A percentile compares a stretch with the other conserved stretches of the same genome.
These are phyloP conservation scores for Daldinia eschscholtzii DNA, from an alignment of 2,329 filamentous ascomycete genomes.

Conservation along the genomic window DNA sequence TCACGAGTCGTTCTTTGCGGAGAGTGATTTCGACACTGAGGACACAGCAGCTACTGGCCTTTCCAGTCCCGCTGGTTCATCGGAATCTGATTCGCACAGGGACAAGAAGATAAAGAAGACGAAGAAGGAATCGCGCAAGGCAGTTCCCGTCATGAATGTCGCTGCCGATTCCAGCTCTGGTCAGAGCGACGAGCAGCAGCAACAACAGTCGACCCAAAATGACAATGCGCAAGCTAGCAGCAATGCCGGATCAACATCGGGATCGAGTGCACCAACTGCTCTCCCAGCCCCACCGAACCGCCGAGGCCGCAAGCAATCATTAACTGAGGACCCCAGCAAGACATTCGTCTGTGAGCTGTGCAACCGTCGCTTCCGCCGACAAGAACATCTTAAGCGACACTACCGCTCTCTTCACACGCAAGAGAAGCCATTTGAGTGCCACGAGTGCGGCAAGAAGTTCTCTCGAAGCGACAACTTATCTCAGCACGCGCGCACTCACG, in stretches of 20 bases:
- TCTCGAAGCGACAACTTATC: slow-evolving; percentile 97
- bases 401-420: slow-evolving; percentile 98
- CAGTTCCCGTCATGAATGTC: slow-evolving; percentile 60
- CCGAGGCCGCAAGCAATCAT: slow-evolving; percentile 96
- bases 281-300: slow-evolving; percentile 78
- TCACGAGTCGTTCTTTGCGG: slow-evolving; percentile 82
- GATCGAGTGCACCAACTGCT: slow-evolving; percentile 61
- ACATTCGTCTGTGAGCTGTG: slow-evolving; percentile 97
- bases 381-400: slow-evolving; percentile 98
- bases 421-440: slow-evolving; percentile 98
- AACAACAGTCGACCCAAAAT: slow-evolving; percentile 52
- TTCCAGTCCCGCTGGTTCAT: slow-evolving; percentile 71
- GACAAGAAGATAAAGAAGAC: slow-evolving; percentile 70
- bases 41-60: slow-evolving; percentile 73
- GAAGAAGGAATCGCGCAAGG: slow-evolving; percentile 59
- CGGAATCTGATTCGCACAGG: slow-evolving; percentile 63
- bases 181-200: slow-evolving; percentile 55
- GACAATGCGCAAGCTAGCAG: slow-evolving; percentile 54
- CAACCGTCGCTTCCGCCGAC: slow-evolving; percentile 95
- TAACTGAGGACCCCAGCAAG: slow-evolving; percentile 98
- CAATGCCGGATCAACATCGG: slow-evolving; percentile 57
- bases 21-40: slow-evolving; percentile 78
- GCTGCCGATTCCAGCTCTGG: slow-evolving; percentile 55
- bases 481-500: slow-evolving; percentile 95
- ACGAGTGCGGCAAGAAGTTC: slow-evolving; percentile 99